Base-by-base conservation (phyloP, 805 yeast species). In the Danielia reshetovae region DNA sequence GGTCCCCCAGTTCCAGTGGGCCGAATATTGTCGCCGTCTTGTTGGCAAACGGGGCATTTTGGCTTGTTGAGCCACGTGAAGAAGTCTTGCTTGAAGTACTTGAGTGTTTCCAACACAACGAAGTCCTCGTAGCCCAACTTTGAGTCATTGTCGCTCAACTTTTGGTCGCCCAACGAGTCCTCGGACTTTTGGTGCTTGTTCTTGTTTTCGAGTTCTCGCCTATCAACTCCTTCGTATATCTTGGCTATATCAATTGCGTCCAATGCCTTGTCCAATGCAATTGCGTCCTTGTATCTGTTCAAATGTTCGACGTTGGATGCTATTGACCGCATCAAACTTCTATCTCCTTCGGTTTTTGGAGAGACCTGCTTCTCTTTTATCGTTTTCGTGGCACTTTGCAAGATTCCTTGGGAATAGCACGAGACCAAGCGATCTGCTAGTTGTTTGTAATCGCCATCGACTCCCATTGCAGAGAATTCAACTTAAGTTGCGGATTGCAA, bases 31-130 rank as follows among this genome's bases (percentile, higher is more conserved):
- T 64, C 65, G 7, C 48, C 50, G 2, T 52, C 52, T 15, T 59
- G 58, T 0, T 65, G 68, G 54, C 95, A 84, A 0, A 33, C 32
- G 0, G 62, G 52, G 46, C 96, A 85, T 8, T 64, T 54, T 0
- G 93, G 87, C 24, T 70, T 70, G 48, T 83, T 82, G 7, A 85
- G 79, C 97, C 97, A 90, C 18, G 60, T 65, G 62, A 90, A 90
- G 62, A 85, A 88, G 26, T 76, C 81, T 25, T 78, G 65, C 47
- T 86, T 87, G 63, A 81, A 90, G 45, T 64, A 67, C 14, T 45
- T 43, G 12, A 67, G 50, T 3, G 59, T 39, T 35, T 59, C 66
- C 21, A 46, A 38, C 7, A 66, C 70, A 12, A 67, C 35, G 14
- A 43, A 48, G 42, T 67, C 72, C 27, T 66, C 67, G 43, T 63